A percentile compares a stretch with the other conserved stretches of the same genome.
Evolutionary conservation across 257 asterid genomes (phyloP).

Genomic region (Euphrasia confusa): DNA sequence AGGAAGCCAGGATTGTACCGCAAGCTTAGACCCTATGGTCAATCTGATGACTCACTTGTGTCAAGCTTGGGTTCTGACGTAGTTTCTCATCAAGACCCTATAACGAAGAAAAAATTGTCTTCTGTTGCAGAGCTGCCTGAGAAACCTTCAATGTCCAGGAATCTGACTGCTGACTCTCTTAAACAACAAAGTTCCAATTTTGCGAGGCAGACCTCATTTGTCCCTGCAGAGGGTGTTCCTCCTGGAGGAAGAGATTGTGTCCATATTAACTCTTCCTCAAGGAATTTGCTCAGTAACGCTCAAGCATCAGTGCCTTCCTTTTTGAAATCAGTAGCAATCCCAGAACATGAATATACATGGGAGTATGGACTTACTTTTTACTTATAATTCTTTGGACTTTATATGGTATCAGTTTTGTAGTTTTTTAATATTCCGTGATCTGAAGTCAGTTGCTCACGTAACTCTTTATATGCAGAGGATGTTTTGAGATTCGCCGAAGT

Average conservation of each 20-base stretch:
- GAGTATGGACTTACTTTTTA: constrained; percentile 53
- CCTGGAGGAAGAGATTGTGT: neutral
- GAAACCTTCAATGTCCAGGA: constrained; percentile 30
- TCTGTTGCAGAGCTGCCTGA: constrained; percentile 45
- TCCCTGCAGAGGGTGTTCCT: constrained; percentile 28
- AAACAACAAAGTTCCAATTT: constrained; percentile 33
- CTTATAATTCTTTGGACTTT: constrained; percentile 17
- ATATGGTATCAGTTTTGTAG: constrained; percentile 7
- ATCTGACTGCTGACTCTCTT: constrained; percentile 34
- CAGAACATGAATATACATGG: constrained; percentile 74
- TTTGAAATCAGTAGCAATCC: constrained; percentile 48
- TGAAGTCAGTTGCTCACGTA: constrained; percentile 20
- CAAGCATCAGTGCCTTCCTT: constrained; percentile 35
- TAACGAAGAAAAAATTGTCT: constrained; percentile 30
- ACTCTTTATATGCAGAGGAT: constrained; percentile 57
- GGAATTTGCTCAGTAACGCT: constrained; percentile 33
- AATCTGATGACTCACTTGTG: constrained; percentile 19
- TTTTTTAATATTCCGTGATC: too few species aligned
- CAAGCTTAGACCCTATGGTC: constrained; percentile 25
- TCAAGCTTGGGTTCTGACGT: constrained; percentile 37
- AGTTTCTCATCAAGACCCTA: constrained; percentile 36
- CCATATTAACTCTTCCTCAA: constrained; percentile 30
- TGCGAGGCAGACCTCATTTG: constrained; percentile 34
- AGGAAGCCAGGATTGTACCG: constrained; percentile 69
- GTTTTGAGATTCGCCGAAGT: constrained; percentile 60